Conservation (phyloP, 2,329 filamentous ascomycete species). For the Pseudogymnoascus sp. region DNA sequence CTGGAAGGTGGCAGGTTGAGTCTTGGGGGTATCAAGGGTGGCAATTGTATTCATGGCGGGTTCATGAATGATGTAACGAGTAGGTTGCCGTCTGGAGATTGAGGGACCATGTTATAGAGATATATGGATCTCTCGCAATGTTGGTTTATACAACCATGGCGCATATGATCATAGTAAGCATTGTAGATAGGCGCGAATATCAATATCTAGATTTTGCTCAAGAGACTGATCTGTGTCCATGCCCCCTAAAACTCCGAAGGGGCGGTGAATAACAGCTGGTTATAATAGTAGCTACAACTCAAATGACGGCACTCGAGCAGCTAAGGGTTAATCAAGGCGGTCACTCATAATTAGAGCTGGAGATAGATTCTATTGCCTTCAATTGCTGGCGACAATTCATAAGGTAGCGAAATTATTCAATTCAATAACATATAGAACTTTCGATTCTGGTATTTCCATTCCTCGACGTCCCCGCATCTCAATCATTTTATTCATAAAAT, state of each 20-base stretch:
- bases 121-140: background rate
- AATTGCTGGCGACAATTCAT: background rate
- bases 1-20: background rate
- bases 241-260: background rate
- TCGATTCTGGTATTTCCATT: slow-evolving; percentile 4
- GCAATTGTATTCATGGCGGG: background rate
- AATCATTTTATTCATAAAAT: slow-evolving; percentile 8
- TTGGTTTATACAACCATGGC: background rate
- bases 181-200: background rate
- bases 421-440: background rate
- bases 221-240: background rate
- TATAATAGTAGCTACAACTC: background rate
- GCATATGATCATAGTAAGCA: background rate
- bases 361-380: background rate
- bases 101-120: background rate
- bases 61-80: slow-evolving; percentile 6
- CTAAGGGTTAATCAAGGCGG: background rate
- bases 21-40: background rate
- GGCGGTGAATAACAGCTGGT: background rate
- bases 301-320: background rate
- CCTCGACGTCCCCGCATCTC: background rate
- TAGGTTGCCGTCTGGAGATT: background rate
- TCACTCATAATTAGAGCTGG: background rate
- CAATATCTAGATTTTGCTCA: background rate
- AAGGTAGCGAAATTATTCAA: background rate